Evolutionary conservation across 495 filamentous ascomycete species (phyloP).

Genomic region (Penicillium alfredii): DNA sequence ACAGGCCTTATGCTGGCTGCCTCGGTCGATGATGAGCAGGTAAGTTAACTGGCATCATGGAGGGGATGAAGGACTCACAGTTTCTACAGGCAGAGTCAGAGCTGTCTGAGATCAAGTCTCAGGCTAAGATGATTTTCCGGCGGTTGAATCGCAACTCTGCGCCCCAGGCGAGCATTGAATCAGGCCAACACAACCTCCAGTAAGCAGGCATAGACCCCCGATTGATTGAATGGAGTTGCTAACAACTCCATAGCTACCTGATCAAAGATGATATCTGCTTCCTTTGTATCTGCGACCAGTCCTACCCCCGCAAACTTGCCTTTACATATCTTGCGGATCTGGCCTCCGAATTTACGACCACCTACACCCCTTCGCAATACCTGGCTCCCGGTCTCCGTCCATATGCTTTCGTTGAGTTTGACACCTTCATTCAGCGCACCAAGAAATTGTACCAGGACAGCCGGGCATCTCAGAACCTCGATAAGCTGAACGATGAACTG

Average conservation of each 20-base stretch:
- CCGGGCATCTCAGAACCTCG: slow-evolving; percentile 79
- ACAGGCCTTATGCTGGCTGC: slow-evolving; percentile 89
- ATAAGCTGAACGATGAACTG: slow-evolving; percentile 89
- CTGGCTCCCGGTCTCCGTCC: slow-evolving; percentile 70
- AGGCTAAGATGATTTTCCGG: slow-evolving; percentile 84
- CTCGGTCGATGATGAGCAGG: slow-evolving; percentile 86
- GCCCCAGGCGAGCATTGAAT: slow-evolving; percentile 87
- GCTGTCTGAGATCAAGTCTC: slow-evolving; percentile 80
- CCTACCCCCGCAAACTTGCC: slow-evolving; percentile 95
- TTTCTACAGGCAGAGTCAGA: slow-evolving; percentile 58
- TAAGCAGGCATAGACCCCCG: slow-evolving; percentile 35
- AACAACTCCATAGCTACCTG: slow-evolving; percentile 59
- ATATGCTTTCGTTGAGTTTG: slow-evolving; percentile 96
- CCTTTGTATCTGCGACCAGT: slow-evolving; percentile 84
- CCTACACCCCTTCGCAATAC: slow-evolving; percentile 68
- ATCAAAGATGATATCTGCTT: slow-evolving; percentile 79
- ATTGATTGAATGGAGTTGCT: slow-evolving; percentile 4
- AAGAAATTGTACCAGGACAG: slow-evolving; percentile 93
- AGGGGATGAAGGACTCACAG: neutral
- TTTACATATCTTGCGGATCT: slow-evolving; percentile 98
- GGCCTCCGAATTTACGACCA: slow-evolving; percentile 81
- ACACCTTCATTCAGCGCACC: slow-evolving; percentile 90
- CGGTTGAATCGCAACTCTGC: slow-evolving; percentile 81
- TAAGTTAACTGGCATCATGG: slow-evolving; percentile 19
- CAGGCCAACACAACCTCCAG: slow-evolving; percentile 80